Conservation (phyloP, 2,329 filamentous ascomycete genomes). For the Neoscytalidium dimidiatum region DNA sequence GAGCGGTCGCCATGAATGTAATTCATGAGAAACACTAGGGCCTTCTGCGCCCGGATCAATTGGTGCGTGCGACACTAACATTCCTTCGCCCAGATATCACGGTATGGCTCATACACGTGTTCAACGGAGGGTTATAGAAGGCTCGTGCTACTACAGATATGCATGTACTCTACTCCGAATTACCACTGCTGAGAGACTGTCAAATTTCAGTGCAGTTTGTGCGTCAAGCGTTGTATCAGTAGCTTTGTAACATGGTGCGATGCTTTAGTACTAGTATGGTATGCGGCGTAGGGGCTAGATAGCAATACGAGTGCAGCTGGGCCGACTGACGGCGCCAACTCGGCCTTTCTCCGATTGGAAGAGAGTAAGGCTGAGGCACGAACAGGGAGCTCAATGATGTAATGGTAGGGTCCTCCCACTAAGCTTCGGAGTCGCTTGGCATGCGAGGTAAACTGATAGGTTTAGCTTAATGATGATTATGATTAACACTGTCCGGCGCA, state of each 20-base stretch:
- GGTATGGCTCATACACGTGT: not conserved
- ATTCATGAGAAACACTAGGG: not conserved
- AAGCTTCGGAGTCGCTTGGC: not conserved
- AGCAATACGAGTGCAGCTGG: conserved; percentile 6
- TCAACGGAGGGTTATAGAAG: not conserved
- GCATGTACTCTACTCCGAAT: not conserved
- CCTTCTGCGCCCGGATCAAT: not conserved
- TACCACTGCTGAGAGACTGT: not conserved
- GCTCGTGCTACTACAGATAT: not conserved
- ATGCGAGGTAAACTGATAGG: not conserved
- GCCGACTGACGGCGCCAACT: not conserved
- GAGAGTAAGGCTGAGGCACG: not conserved
- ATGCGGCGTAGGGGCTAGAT: not conserved
- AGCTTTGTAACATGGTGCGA: not conserved
- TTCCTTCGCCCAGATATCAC: not conserved
- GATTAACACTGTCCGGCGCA: too few relatives aligned
- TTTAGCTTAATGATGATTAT: not conserved
- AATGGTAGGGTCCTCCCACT: not conserved
- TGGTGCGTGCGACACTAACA: not conserved
- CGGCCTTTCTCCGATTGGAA: not conserved
- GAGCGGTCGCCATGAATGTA: not conserved
- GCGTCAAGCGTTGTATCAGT: not conserved
- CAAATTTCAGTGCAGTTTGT: not conserved
- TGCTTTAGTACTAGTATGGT: not conserved
- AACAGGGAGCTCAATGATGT: not conserved